Conservation (phyloP, 192 early-diverging fungal genomes). For the Coemansia asiatica region DNA sequence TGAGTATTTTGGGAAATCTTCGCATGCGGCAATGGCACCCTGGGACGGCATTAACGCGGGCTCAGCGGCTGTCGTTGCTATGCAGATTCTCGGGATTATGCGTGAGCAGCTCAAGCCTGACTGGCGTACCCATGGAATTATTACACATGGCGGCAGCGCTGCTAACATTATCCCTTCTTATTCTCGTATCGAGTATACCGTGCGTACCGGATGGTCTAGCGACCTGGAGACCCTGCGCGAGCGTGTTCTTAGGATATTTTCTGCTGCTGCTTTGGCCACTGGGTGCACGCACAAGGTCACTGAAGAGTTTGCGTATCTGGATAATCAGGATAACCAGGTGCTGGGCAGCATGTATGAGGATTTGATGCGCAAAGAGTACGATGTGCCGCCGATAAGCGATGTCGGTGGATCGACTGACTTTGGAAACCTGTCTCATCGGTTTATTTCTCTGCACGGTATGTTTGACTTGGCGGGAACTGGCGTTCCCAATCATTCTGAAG, state of each 20-base stretch:
- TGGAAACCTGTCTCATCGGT: slow-evolving; percentile 68
- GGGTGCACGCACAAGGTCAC: slow-evolving; percentile 64
- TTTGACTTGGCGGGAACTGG: slow-evolving; percentile 55
- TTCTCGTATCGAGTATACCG: slow-evolving; percentile 57
- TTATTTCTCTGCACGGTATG: slow-evolving; percentile 61
- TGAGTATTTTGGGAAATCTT: slow-evolving; percentile 71
- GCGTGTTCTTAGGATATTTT: slow-evolving; percentile 59
- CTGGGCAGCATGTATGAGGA: slow-evolving; percentile 55
- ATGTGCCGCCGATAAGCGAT: slow-evolving; percentile 17
- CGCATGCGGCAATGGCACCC: slow-evolving; percentile 69
- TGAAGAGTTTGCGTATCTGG: slow-evolving; percentile 58
- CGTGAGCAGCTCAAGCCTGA: slow-evolving; percentile 73
- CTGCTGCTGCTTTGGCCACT: slow-evolving; percentile 66
- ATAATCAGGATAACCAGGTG: slow-evolving; percentile 57
- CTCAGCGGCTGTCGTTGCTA: slow-evolving; percentile 68
- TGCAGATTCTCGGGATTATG: slow-evolving; percentile 65
- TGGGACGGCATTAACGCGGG: slow-evolving; percentile 77
- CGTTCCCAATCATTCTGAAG: slow-evolving; percentile 62
- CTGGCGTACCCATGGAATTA: slow-evolving; percentile 72
- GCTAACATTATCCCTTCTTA: slow-evolving; percentile 67
- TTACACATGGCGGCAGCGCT: slow-evolving; percentile 70
- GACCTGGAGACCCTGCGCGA: slow-evolving; percentile 56
- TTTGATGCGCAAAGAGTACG: slow-evolving; percentile 39
- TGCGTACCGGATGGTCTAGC: slow-evolving; percentile 57
- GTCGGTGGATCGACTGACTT: slow-evolving; percentile 68